A percentile compares a stretch with the other conserved stretches of the same genome.
Evolutionary conservation across 2,329 filamentous ascomycete genomes (phyloP).

Genomic region (Coniochaeta hoffmannii): DNA sequence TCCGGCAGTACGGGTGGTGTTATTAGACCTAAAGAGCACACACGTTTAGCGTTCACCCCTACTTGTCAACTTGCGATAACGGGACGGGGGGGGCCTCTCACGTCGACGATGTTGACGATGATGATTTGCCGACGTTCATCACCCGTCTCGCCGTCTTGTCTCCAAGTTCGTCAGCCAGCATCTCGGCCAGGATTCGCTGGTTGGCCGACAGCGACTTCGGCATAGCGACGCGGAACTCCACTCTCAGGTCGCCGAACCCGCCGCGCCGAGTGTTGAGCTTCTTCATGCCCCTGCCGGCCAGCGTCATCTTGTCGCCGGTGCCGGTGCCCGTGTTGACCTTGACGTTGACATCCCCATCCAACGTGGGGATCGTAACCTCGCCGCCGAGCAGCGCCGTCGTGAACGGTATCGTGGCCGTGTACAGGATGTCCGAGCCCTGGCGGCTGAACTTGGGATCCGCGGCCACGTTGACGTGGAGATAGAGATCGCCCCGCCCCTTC

Average conservation of each 20-base stretch:
- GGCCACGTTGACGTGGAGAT: slow-evolving; percentile 84
- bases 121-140: slow-evolving; percentile 75
- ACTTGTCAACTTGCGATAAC: neutral
- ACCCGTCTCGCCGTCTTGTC: slow-evolving; percentile 87
- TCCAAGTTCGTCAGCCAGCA: slow-evolving; percentile 92
- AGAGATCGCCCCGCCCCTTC: slow-evolving; percentile 77
- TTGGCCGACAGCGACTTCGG: slow-evolving; percentile 89
- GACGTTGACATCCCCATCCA: slow-evolving; percentile 85
- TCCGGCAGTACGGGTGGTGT: slow-evolving; percentile 18
- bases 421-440: slow-evolving; percentile 80
- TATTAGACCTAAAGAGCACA: slow-evolving; percentile 5
- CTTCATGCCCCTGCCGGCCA: slow-evolving; percentile 91
- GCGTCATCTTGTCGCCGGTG: slow-evolving; percentile 84
- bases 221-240: slow-evolving; percentile 93
- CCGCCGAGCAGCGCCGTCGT: slow-evolving; percentile 91
- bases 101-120: slow-evolving; percentile 10
- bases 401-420: slow-evolving; percentile 84
- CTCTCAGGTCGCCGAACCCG: slow-evolving; percentile 72
- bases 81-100: neutral
- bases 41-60: neutral
- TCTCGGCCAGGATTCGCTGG: slow-evolving; percentile 87
- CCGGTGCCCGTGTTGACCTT: slow-evolving; percentile 87
- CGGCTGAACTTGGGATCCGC: slow-evolving; percentile 85
- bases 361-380: slow-evolving; percentile 80
- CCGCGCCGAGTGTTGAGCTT: slow-evolving; percentile 62